Evolutionary conservation across 148 eudicot genomes (phyloP).

Genomic region (Rhododendron griersonianum): DNA sequence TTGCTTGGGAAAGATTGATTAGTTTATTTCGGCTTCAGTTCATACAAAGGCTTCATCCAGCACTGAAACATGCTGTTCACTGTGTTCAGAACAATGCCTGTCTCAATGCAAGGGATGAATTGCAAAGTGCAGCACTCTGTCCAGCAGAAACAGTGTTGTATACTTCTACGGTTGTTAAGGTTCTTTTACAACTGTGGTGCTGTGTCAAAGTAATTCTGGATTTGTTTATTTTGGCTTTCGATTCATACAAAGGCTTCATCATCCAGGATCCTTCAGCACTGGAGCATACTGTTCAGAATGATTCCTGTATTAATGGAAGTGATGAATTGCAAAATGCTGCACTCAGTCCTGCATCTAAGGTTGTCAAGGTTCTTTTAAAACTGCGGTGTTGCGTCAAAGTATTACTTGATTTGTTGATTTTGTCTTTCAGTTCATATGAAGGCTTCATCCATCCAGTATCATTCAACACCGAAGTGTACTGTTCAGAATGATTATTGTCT

Average conservation of each 20-base stretch:
- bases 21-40: background rate
- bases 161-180: slow-evolving; percentile 12
- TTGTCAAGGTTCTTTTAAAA: background rate
- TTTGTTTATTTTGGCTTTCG: background rate
- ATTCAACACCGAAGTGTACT: background rate
- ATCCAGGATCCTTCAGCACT: slow-evolving; percentile 11
- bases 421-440: background rate
- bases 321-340: slow-evolving; percentile 12
- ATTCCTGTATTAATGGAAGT: background rate
- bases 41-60: slow-evolving; percentile 1
- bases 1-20: background rate
- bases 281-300: slow-evolving; percentile 10
- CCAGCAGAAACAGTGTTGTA: background rate
- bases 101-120: background rate
- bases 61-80: background rate
- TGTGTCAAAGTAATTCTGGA: background rate
- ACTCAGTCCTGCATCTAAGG: slow-evolving; percentile 8
- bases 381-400: background rate
- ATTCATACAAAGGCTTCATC: background rate
- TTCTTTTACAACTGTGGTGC: background rate
- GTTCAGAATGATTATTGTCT: too few species aligned
- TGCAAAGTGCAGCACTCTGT: slow-evolving; percentile 8
- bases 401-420: background rate
- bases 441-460: background rate
- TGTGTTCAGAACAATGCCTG: slow-evolving; percentile 2